phyloP scores from a whole-genome alignment of 208 protist genomes.

The Endotrypanum monterogeii region DNA sequence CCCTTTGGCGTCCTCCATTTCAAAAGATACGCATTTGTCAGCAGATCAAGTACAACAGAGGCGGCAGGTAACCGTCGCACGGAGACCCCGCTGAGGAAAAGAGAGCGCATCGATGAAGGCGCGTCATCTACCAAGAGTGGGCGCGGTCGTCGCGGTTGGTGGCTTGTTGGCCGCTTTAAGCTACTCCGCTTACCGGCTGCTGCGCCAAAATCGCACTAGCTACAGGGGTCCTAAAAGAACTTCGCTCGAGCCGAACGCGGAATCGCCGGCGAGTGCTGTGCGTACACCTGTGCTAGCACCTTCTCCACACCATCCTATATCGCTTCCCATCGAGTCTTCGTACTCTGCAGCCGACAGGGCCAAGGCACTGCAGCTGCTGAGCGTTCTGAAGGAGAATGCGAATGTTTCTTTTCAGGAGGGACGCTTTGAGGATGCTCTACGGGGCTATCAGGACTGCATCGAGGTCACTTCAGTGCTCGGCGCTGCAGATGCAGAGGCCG shows the following conservation, averaged over 20 bases:
- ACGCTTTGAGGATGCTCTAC: slow-evolving; percentile 65
- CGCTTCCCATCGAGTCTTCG: slow-evolving; percentile 25
- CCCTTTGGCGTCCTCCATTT: too few relatives aligned
- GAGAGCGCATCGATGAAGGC: background rate
- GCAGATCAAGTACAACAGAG: background rate
- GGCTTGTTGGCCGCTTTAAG: slow-evolving; percentile 24
- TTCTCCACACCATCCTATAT: background rate
- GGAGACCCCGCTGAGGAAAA: background rate
- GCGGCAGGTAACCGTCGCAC: too few relatives aligned
- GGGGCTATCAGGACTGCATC: slow-evolving; percentile 76
- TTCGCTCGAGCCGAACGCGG: background rate
- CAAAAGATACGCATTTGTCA: too few relatives aligned
- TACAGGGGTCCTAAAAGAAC: background rate
- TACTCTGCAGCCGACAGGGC: slow-evolving; percentile 26
- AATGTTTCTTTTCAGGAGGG: slow-evolving; percentile 67
- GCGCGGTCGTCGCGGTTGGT: background rate
- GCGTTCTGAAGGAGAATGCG: slow-evolving; percentile 53
- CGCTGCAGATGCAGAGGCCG: slow-evolving; percentile 43
- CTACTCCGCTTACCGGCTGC: slow-evolving; percentile 13
- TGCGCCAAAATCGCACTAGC: background rate
- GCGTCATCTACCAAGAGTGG: background rate
- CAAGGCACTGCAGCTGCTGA: slow-evolving; percentile 47
- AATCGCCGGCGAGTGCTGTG: background rate
- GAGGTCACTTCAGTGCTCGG: slow-evolving; percentile 59
- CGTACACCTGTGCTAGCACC: background rate